Conservation (phyloP, 257 asterid genomes). For the Pogostemon cablin region DNA sequence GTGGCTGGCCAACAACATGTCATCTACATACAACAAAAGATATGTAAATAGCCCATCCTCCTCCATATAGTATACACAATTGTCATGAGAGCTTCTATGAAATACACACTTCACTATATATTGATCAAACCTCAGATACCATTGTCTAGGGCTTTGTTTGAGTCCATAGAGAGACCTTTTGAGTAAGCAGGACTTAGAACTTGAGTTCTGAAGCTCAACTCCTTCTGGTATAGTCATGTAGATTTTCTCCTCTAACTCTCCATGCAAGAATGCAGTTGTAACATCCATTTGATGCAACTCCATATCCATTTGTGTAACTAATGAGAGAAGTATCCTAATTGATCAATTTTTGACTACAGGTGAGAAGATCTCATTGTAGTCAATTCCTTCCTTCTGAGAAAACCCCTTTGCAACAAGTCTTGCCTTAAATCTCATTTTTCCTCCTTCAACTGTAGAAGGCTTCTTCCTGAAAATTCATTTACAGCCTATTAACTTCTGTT, state of each 20-base stretch:
- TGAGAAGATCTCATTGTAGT: neutral
- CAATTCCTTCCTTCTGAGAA: neutral
- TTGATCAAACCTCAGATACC: too few relatives aligned
- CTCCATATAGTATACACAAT: too few relatives aligned
- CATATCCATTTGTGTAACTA: neutral
- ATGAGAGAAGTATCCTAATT: neutral
- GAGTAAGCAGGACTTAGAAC: too few relatives aligned
- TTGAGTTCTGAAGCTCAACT: too few relatives aligned
- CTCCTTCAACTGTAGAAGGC: neutral
- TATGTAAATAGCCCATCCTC: too few relatives aligned
- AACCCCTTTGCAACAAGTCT: neutral
- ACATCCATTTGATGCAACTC: neutral
- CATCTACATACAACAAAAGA: too few relatives aligned
- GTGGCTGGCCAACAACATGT: too few relatives aligned
- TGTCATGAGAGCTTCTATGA: too few relatives aligned
- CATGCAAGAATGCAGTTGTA: constrained; percentile 14
- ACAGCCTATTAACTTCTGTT: neutral
- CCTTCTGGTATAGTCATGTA: neutral
- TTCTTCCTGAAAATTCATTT: neutral
- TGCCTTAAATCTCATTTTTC: too few relatives aligned
- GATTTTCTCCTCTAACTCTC: neutral
- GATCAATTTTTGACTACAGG: neutral
- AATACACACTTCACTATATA: too few relatives aligned
- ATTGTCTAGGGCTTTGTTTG: too few relatives aligned
- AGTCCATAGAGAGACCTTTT: too few relatives aligned